Conservation (phyloP, 345 rosid species). For the Sapria himalayana region DNA sequence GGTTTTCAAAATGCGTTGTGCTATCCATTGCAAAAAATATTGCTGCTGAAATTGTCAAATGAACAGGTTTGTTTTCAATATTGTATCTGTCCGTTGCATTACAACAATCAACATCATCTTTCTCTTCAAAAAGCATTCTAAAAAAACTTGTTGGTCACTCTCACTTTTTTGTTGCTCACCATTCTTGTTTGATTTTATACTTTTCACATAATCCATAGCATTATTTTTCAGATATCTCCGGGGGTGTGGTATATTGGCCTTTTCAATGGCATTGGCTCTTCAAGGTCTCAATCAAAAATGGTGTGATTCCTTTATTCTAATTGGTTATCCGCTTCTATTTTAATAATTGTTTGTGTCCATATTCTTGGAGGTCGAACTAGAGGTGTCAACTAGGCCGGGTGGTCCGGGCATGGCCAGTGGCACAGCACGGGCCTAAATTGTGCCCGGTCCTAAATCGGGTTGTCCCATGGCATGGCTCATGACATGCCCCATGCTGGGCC, state of each 20-base stretch:
- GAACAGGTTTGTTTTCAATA: slow-evolving; percentile 40
- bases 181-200: background rate
- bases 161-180: background rate
- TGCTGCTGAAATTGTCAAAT: slow-evolving; percentile 45
- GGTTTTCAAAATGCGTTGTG: slow-evolving; percentile 46
- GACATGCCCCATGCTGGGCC: no score
- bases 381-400: no score
- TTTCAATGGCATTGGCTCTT: slow-evolving; percentile 75
- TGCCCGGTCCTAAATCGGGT: no score
- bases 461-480: no score
- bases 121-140: no score
- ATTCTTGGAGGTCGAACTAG: no score
- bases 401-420: no score
- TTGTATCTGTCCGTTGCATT: background rate
- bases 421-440: no score
- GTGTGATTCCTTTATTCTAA: slow-evolving; percentile 17
- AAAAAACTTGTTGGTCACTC: no score
- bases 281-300: slow-evolving; percentile 81
- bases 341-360: no score
- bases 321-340: background rate
- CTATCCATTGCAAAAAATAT: slow-evolving; percentile 63
- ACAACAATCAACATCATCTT: no score
- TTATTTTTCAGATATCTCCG: slow-evolving; percentile 42
- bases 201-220: slow-evolving; percentile 1
- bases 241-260: slow-evolving; percentile 84